These are phyloP conservation scores for Scenedesmus sp. DNA, from an alignment of 163 green algal genomes.

Conservation along the genomic window DNA sequence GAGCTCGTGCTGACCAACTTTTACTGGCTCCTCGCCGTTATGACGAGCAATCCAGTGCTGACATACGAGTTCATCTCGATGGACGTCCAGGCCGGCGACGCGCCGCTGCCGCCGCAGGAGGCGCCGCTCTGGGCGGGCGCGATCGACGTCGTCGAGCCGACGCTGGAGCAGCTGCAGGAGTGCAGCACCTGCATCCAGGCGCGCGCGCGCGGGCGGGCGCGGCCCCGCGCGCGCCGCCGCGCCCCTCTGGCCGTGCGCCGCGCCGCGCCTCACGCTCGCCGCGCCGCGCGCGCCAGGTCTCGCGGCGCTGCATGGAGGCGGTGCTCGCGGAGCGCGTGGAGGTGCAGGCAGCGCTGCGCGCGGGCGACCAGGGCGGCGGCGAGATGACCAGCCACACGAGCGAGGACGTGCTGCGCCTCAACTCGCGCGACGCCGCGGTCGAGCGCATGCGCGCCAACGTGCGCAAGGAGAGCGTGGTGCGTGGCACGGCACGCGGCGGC, in stretches of 20 bases:
- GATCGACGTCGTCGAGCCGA: background rate
- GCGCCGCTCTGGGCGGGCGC: constrained; percentile 16
- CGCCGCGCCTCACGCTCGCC: no score
- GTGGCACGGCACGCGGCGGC: no score
- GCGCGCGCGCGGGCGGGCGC: no score
- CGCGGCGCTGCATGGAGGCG: constrained; percentile 38
- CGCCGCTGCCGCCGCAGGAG: constrained; percentile 21
- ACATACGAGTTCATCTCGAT: constrained; percentile 45
- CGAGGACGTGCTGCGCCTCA: constrained; percentile 19
- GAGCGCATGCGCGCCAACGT: constrained; percentile 40
- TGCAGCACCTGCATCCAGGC: constrained; percentile 34
- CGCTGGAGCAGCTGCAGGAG: constrained; percentile 39
- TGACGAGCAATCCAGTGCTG: constrained; percentile 29
- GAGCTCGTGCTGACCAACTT: constrained; percentile 40
- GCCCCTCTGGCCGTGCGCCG: no score
- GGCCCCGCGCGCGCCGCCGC: no score
- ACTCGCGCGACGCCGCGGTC: constrained; percentile 17
- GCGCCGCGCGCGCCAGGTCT: background rate
- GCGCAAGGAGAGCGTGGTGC: constrained; percentile 39
- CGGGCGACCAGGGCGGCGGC: no score
- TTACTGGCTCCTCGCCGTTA: constrained; percentile 39
- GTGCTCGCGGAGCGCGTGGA: constrained; percentile 39
- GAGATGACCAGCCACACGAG: constrained; percentile 14
- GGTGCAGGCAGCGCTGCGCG: constrained; percentile 19
- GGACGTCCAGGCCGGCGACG: background rate